A percentile compares a stretch with the other conserved stretches of the same genome.
Evolutionary conservation across 306 rosid species (phyloP).

Genomic region (Trichosanthes truncata): DNA sequence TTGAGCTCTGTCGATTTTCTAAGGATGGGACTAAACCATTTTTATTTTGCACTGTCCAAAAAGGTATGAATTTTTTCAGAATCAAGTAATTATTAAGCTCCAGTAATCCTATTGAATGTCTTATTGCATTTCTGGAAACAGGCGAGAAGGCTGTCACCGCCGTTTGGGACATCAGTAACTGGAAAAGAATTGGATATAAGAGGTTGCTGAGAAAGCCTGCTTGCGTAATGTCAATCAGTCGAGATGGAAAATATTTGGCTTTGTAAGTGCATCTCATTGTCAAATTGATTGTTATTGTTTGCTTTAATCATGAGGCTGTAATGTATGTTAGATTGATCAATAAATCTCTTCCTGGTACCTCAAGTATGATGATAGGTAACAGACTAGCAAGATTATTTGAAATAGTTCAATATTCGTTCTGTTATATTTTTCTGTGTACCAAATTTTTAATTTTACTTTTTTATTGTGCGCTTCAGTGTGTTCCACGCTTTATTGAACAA

Average conservation of each 20-base stretch:
- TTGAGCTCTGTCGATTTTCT: slow-evolving; percentile 88
- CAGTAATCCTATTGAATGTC: slow-evolving; percentile 7
- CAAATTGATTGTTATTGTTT: not conserved
- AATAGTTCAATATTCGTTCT: not conserved
- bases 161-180: slow-evolving; percentile 84
- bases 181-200: slow-evolving; percentile 89
- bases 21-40: slow-evolving; percentile 96
- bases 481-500: not conserved
- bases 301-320: not conserved
- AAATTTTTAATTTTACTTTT: not conserved
- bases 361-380: not conserved
- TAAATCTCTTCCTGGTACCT: not conserved
- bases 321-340: not conserved
- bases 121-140: slow-evolving; percentile 20
- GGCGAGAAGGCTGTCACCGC: slow-evolving; percentile 54
- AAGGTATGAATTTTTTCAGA: slow-evolving; percentile 34
- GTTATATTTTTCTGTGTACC: not conserved
- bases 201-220: slow-evolving; percentile 76
- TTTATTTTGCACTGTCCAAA: slow-evolving; percentile 62
- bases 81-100: not conserved
- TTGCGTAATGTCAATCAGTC: slow-evolving; percentile 74
- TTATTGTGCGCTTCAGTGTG: not conserved
- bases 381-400: not conserved
- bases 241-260: slow-evolving; percentile 92
- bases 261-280: slow-evolving; percentile 43